These are phyloP conservation scores for Russula griseocarnosa DNA, from an alignment of 768 basidiomycete species.

Conservation along the genomic window DNA sequence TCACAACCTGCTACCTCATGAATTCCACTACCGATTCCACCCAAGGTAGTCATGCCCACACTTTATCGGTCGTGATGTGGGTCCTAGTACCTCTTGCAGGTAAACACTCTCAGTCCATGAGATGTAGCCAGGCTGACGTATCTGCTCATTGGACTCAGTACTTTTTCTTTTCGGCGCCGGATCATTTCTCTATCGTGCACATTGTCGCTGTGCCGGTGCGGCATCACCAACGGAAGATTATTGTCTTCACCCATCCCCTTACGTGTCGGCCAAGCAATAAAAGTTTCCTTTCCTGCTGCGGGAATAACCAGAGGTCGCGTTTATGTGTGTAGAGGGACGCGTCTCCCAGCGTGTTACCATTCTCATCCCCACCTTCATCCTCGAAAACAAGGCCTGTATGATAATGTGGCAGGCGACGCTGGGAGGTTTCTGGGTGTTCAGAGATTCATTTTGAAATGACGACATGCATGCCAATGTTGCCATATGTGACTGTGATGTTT, in stretches of 20 bases:
- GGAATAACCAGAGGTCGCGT: constrained; percentile 2
- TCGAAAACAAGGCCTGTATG: not conserved
- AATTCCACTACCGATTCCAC: not conserved
- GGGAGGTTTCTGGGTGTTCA: no score
- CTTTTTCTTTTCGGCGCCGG: constrained; percentile 7
- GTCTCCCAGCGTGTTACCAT: not conserved
- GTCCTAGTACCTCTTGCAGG: constrained; percentile 3
- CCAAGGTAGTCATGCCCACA: no score
- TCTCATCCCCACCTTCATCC: not conserved
- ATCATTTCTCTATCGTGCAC: not conserved
- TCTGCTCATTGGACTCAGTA: not conserved
- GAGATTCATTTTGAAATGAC: no score
- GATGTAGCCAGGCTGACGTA: not conserved
- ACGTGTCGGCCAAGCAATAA: not conserved
- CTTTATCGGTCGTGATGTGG: constrained; percentile 3
- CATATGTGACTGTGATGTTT: not conserved
- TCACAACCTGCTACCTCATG: not conserved
- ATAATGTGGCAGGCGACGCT: no score
- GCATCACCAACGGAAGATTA: not conserved
- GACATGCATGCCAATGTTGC: no score
- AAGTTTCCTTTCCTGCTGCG: constrained; percentile 2
- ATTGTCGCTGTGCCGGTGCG: not conserved
- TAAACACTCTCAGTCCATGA: not conserved
- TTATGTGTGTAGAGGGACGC: not conserved
- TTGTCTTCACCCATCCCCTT: not conserved